A percentile compares a stretch with the other conserved stretches of the same genome.
Evolutionary conservation across 148 eudicot species (phyloP).

Genomic region (Simmondsia chinensis): DNA sequence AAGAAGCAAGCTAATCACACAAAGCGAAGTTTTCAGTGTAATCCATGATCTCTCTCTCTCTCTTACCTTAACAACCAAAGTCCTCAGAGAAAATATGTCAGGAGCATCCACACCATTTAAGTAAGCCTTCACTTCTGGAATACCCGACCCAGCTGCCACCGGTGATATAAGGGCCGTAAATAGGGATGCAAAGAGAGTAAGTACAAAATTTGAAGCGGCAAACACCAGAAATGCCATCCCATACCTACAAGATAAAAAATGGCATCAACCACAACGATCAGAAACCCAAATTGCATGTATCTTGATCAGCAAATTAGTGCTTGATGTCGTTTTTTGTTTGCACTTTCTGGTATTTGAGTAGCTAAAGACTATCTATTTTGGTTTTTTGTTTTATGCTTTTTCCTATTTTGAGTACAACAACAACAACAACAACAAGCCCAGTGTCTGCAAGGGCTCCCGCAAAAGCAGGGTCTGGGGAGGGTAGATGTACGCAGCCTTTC

Average conservation of each 20-base stretch:
- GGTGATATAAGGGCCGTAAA: conserved; percentile 71
- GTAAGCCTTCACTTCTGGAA: conserved; percentile 95
- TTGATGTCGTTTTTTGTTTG: too few relatives aligned
- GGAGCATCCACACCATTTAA: conserved; percentile 97
- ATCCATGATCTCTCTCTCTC: too few relatives aligned
- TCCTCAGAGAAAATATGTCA: conserved; percentile 55
- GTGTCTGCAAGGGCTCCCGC: too few relatives aligned
- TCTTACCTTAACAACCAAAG: conserved; percentile 75
- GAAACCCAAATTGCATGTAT: background rate
- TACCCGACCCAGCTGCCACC: conserved; percentile 91
- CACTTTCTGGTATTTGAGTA: too few relatives aligned
- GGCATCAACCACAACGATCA: background rate
- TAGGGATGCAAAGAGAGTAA: conserved; percentile 62
- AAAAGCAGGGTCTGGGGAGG: too few relatives aligned
- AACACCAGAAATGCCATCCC: conserved; percentile 62
- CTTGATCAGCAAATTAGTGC: background rate
- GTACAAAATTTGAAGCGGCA: conserved; percentile 53
- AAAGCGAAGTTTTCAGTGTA: background rate
- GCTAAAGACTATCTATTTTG: too few relatives aligned
- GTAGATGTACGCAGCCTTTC: too few relatives aligned
- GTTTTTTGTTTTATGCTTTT: too few relatives aligned
- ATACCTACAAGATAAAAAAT: conserved; percentile 27
- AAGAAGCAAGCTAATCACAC: too few relatives aligned
- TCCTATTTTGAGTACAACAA: too few relatives aligned
- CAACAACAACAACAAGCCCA: too few relatives aligned